Base-by-base conservation (phyloP, 2,329 filamentous ascomycete genomes). In the Alternaria metachromatica region DNA sequence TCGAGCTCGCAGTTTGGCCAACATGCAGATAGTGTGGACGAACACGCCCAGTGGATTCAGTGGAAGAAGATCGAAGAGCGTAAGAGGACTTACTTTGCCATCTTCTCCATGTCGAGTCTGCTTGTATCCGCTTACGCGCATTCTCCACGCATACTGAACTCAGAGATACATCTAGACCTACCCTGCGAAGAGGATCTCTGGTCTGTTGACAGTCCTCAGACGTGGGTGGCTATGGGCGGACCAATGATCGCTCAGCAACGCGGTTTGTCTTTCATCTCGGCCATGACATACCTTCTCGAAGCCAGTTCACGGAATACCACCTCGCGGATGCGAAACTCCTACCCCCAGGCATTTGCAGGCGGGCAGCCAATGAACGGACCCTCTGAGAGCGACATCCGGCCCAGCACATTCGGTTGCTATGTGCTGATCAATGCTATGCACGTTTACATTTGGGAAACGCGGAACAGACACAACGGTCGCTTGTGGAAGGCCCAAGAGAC, bases 391-490 rank as follows among this genome's bases (percentile, higher is more conserved):
- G 89, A 93, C 33, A 84, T 96, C 51, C 89, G 88, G 69, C 93
- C 94, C 0, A 97, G 95, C 81, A 94, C 94, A 0, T 97, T 97
- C 78, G 96, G 95, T 9, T 97, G 94, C 77, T 85, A 97, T 28
- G 87, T 97, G 6, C 83, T 99, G 66, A 97, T 98, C 77, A 95
- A 97, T 76, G 94, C 96, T 4, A 85, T 98, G 23, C 96, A 98
- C 82, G 97, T 97, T 72, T 97, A 97, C 80, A 97, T 98, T 48
- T 98, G 96, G 96, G 95, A 98, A 81, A 97, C 94, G 0, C 87
- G 95, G 23, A 94, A 97, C 80, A 87, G 94, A 56, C 94, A 97
- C 72, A 90, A 94, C 72, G 94, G 92, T 71, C 90, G 93, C 66
- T 86, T 93, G 53, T 97, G 95, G 95, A 97, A 94, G 2, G 89